phyloP scores from a whole-genome alignment of 257 asterid species.

The Ehretia macrophylla region DNA sequence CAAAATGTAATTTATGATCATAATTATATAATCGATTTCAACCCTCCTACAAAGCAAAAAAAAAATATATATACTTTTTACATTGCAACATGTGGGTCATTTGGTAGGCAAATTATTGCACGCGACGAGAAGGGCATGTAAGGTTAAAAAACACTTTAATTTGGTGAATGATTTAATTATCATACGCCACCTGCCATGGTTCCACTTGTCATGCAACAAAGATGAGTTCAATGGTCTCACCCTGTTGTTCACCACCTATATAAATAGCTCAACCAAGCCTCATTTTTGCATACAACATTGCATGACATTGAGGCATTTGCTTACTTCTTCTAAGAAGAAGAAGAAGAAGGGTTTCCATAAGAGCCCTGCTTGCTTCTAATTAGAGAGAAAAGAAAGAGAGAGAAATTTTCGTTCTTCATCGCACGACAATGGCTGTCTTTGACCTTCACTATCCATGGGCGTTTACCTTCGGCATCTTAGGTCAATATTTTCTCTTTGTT shows the following conservation, averaged over 20 bases:
- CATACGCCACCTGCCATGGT: slow-evolving; percentile 23
- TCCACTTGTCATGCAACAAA: slow-evolving; percentile 32
- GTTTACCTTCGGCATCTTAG: slow-evolving; percentile 35
- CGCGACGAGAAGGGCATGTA: slow-evolving; percentile 5
- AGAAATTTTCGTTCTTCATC: too few relatives aligned
- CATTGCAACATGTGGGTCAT: too few relatives aligned
- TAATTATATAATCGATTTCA: too few relatives aligned
- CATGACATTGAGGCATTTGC: slow-evolving; percentile 9
- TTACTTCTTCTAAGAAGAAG: not conserved
- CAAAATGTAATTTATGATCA: too few relatives aligned
- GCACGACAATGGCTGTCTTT: slow-evolving; percentile 19
- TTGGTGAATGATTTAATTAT: slow-evolving; percentile 21
- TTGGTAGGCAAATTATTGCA: not conserved
- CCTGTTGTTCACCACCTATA: slow-evolving; percentile 6
- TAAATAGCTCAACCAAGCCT: slow-evolving; percentile 12
- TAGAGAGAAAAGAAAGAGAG: not conserved
- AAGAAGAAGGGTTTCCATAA: slow-evolving; percentile 12
- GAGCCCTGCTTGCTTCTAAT: not conserved
- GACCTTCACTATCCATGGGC: slow-evolving; percentile 19
- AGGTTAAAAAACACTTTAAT: slow-evolving; percentile 8
- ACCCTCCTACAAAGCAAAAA: too few relatives aligned
- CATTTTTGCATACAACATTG: slow-evolving; percentile 4
- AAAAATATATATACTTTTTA: too few relatives aligned
- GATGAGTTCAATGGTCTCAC: slow-evolving; percentile 15
- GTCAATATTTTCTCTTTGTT: slow-evolving; percentile 6